phyloP scores from a whole-genome alignment of 352 stramenopile genomes.

The Globisporangium alternatum region DNA sequence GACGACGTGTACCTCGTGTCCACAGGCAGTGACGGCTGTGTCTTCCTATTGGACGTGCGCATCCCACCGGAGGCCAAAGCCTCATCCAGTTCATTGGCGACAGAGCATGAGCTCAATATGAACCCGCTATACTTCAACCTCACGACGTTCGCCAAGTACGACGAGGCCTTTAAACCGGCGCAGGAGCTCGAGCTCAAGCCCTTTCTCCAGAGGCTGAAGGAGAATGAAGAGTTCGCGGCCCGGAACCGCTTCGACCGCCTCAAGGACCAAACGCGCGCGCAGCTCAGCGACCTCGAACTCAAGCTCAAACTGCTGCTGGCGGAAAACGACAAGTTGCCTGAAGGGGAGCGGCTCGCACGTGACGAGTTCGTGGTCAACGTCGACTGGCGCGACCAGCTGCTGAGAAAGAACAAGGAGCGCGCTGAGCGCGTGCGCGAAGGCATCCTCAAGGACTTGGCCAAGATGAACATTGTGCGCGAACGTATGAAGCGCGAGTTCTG shows the following conservation, averaged over 20 bases:
- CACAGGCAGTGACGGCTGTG: constrained; percentile 55
- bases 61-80: constrained; percentile 29
- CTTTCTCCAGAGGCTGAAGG: constrained; percentile 39
- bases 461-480: constrained; percentile 74
- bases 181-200: constrained; percentile 33
- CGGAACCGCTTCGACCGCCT: constrained; percentile 61
- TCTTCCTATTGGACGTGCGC: constrained; percentile 65
- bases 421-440: constrained; percentile 61
- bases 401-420: constrained; percentile 45
- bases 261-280: constrained; percentile 62
- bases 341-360: constrained; percentile 64
- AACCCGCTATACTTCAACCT: constrained; percentile 63
- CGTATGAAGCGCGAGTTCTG: constrained; percentile 92
- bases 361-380: constrained; percentile 91
- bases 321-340: constrained; percentile 66
- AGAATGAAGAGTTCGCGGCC: constrained; percentile 31
- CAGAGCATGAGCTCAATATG: constrained; percentile 21
- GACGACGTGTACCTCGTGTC: constrained; percentile 53
- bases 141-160: constrained; percentile 68
- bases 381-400: constrained; percentile 56
- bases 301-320: constrained; percentile 66
- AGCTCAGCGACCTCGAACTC: constrained; percentile 60
- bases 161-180: constrained; percentile 54
- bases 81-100: neutral
- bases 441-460: constrained; percentile 68